phyloP scores from a whole-genome alignment of 805 yeast genomes.

The Wickerhamomyces bovis region DNA sequence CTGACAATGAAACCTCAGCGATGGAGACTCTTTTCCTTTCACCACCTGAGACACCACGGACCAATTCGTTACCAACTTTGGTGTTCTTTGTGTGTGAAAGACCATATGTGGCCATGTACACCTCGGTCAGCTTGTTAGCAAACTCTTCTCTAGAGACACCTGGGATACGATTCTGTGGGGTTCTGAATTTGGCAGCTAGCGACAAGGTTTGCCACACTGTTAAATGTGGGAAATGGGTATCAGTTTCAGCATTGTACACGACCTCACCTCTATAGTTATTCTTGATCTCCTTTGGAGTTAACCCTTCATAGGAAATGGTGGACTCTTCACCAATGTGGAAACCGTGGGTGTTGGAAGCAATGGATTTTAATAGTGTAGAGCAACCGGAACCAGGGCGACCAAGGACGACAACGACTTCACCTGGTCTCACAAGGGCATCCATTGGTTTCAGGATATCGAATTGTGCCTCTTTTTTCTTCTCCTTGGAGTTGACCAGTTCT shows the following conservation, averaged over 20 bases:
- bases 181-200: slow-evolving; percentile 48
- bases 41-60: slow-evolving; percentile 73
- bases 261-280: slow-evolving; percentile 54
- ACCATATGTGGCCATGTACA: slow-evolving; percentile 48
- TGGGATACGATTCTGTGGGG: slow-evolving; percentile 50
- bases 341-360: slow-evolving; percentile 52
- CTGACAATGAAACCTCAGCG: slow-evolving; percentile 50
- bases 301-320: slow-evolving; percentile 43
- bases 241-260: slow-evolving; percentile 59
- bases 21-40: slow-evolving; percentile 72
- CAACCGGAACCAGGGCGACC: slow-evolving; percentile 81
- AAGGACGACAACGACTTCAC: slow-evolving; percentile 64
- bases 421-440: slow-evolving; percentile 56
- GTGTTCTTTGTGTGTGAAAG: slow-evolving; percentile 53
- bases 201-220: slow-evolving; percentile 55
- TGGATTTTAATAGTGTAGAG: slow-evolving; percentile 51
- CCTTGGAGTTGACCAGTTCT: slow-evolving; percentile 13
- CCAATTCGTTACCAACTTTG: slow-evolving; percentile 58
- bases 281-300: slow-evolving; percentile 39
- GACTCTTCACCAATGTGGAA: slow-evolving; percentile 41
- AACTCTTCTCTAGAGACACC: slow-evolving; percentile 44
- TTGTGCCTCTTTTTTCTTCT: slow-evolving; percentile 21
- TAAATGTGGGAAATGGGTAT: slow-evolving; percentile 55
- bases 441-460: slow-evolving; percentile 44
- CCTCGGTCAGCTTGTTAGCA: slow-evolving; percentile 43